Conservation (phyloP, 768 basidiomycete species). For the Hysterangium stoloniferum region DNA sequence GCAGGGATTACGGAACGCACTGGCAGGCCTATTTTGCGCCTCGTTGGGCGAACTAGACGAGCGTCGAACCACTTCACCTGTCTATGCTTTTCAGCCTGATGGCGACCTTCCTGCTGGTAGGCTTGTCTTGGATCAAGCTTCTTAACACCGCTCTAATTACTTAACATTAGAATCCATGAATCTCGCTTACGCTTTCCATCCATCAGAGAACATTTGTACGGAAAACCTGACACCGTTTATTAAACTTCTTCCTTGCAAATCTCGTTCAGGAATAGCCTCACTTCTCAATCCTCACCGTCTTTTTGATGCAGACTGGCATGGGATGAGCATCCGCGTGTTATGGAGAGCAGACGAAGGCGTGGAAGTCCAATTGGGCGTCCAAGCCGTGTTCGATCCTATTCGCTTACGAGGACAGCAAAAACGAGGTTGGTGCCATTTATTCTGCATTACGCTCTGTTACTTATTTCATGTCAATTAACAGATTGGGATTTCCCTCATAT, state of each 20-base stretch:
- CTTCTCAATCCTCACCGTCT: conserved; percentile 80
- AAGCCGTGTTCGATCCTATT: conserved; percentile 75
- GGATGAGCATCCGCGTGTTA: conserved; percentile 70
- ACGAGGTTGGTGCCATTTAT: conserved; percentile 38
- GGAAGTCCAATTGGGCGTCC: conserved; percentile 60
- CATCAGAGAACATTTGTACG: conserved; percentile 89
- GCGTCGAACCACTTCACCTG: conserved; percentile 64
- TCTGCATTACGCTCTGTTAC: conserved; percentile 14
- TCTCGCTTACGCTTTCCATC: conserved; percentile 68
- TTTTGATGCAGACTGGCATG: conserved; percentile 91
- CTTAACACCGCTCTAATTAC: conserved; percentile 28
- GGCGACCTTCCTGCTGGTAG: conserved; percentile 40
- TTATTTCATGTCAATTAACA: conserved; percentile 19
- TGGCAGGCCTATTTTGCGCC: conserved; percentile 93
- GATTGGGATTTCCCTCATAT: conserved; percentile 70
- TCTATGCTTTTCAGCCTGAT: conserved; percentile 50
- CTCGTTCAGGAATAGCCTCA: conserved; percentile 72
- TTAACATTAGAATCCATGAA: no score
- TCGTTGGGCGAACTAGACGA: conserved; percentile 75
- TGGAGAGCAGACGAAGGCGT: conserved; percentile 45
- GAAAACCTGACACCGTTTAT: conserved; percentile 96
- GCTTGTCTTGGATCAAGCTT: conserved; percentile 27
- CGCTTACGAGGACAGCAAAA: conserved; percentile 40
- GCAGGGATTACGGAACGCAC: conserved; percentile 78
- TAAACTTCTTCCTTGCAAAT: conserved; percentile 90